Conservation (phyloP, 1,284 basidiomycete species). For the Cronartium quercuum region DNA sequence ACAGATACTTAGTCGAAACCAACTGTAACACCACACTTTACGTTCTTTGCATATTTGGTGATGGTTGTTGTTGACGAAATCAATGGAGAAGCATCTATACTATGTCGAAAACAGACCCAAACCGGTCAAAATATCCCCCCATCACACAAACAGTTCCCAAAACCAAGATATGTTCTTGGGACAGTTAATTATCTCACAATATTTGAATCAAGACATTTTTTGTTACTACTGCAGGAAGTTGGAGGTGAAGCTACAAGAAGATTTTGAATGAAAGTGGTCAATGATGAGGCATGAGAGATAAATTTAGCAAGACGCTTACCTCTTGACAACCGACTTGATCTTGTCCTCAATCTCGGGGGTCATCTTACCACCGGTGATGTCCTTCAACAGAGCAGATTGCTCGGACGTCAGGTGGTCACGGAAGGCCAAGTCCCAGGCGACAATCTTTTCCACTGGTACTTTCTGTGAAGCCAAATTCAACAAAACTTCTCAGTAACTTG, state of each 20-base stretch:
- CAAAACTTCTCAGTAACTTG: neutral
- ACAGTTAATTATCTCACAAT: too few relatives aligned
- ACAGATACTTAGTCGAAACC: too few relatives aligned
- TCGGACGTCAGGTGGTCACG: constrained; percentile 58
- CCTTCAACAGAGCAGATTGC: constrained; percentile 49
- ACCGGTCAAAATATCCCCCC: too few relatives aligned
- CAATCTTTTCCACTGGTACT: constrained; percentile 89
- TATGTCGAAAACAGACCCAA: too few relatives aligned
- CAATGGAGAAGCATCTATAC: too few relatives aligned
- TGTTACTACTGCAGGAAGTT: constrained; percentile 38
- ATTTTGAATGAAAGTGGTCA: neutral
- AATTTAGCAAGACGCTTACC: constrained; percentile 18
- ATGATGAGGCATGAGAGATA: neutral
- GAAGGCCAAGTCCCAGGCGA: constrained; percentile 86
- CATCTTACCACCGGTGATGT: constrained; percentile 75
- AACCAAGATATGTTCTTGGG: too few relatives aligned
- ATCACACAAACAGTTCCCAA: too few relatives aligned
- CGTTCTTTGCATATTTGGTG: too few relatives aligned
- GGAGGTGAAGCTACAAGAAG: constrained; percentile 22
- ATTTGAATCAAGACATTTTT: too few relatives aligned
- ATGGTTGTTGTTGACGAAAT: too few relatives aligned
- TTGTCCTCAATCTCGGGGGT: constrained; percentile 82
- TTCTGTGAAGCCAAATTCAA: constrained; percentile 63
- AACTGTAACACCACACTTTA: too few relatives aligned
- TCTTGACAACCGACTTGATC: constrained; percentile 69